A percentile compares a stretch with the other conserved stretches of the same genome.
These are phyloP conservation scores for Scheffersomyces lignicola DNA, from an alignment of 1,139 yeast genomes.

Conservation along the genomic window DNA sequence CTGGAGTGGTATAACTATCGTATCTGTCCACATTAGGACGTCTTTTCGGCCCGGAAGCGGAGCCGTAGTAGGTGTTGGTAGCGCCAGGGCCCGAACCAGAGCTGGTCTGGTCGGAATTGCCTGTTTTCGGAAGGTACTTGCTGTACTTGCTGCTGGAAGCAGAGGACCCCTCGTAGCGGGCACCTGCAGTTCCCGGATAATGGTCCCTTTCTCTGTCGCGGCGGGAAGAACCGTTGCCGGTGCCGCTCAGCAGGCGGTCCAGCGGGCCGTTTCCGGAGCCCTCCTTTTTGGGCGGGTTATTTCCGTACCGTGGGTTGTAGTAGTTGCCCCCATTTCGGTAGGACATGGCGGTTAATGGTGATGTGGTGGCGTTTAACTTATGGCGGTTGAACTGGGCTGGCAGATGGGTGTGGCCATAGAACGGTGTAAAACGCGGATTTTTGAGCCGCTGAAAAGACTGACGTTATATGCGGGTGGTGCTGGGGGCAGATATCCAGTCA, in stretches of 20 bases:
- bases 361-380: no score
- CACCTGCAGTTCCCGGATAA: slow-evolving; percentile 1
- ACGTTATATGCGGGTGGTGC: no score
- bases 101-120: neutral
- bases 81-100: neutral
- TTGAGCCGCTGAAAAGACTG: no score
- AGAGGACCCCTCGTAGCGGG: slow-evolving; percentile 1
- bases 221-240: neutral
- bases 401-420: no score
- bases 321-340: slow-evolving; percentile 13
- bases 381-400: no score
- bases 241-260: no score
- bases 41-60: slow-evolving; percentile 7
- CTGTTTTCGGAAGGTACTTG: neutral
- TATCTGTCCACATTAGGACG: slow-evolving; percentile 13
- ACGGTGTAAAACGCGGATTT: no score
- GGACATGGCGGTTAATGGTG: slow-evolving; percentile 10
- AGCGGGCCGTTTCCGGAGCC: no score
- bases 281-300: slow-evolving; percentile 6
- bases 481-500: no score
- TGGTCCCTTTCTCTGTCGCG: slow-evolving; percentile 5
- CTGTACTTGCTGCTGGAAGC: neutral
- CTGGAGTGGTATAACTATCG: slow-evolving; percentile 12
- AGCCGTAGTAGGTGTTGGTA: slow-evolving; percentile 5
- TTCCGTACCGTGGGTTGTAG: slow-evolving; percentile 15